These are phyloP conservation scores for Cornus florida DNA, from an alignment of 148 eudicot species.

Conservation along the genomic window DNA sequence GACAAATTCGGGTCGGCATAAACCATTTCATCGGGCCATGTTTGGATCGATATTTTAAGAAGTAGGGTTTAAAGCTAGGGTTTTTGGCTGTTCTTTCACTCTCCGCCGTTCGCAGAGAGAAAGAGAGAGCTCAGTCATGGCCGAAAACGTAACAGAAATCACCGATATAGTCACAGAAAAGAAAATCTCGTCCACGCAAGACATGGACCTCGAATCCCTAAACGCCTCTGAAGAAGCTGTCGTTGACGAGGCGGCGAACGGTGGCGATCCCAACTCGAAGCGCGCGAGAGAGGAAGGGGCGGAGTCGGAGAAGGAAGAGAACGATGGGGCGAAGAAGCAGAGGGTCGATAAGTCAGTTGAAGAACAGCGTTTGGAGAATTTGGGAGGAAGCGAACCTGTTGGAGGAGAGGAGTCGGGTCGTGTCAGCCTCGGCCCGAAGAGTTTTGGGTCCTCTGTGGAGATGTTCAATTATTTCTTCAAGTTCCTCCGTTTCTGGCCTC, in stretches of 20 bases:
- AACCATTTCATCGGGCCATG: neutral
- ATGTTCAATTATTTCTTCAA: slow-evolving; percentile 79
- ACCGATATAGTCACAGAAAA: slow-evolving; percentile 23
- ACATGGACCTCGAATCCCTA: slow-evolving; percentile 50
- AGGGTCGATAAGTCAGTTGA: slow-evolving; percentile 63
- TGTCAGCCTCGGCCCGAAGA: slow-evolving; percentile 61
- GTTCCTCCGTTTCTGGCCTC: slow-evolving; percentile 71
- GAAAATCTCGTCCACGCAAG: neutral
- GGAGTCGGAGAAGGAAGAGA: slow-evolving; percentile 26
- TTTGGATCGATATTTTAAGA: neutral
- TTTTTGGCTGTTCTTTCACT: neutral
- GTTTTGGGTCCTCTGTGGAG: slow-evolving; percentile 51
- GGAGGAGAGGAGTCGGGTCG: slow-evolving; percentile 27
- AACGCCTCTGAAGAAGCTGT: slow-evolving; percentile 12
- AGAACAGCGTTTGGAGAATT: slow-evolving; percentile 48
- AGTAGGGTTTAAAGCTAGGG: slow-evolving; percentile 1
- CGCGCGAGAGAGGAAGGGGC: slow-evolving; percentile 55
- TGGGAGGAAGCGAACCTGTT: slow-evolving; percentile 16
- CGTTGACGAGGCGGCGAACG: slow-evolving; percentile 13
- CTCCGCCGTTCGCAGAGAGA: neutral
- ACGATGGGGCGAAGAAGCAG: slow-evolving; percentile 49
- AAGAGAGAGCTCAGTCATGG: slow-evolving; percentile 27
- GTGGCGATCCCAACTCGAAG: slow-evolving; percentile 32
- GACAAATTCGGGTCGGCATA: neutral
- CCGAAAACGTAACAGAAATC: slow-evolving; percentile 18